A percentile compares a stretch with the other conserved stretches of the same genome.
Evolutionary conservation across 257 asterid species (phyloP).

Genomic region (Salvia hispanica): DNA sequence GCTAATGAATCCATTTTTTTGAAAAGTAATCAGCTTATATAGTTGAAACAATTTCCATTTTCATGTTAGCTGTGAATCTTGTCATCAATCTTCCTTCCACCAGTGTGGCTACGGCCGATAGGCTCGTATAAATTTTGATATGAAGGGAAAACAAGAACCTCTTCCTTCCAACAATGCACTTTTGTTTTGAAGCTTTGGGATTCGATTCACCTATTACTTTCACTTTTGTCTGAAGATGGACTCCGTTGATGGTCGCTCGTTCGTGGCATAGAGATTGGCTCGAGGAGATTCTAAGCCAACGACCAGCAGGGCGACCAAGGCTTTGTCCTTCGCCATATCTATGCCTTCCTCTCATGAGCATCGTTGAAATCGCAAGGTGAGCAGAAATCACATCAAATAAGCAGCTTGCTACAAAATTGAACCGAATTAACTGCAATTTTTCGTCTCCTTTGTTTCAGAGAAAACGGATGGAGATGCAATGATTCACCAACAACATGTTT

Average conservation of each 20-base stretch:
- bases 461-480: constrained; percentile 76
- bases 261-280: constrained; percentile 88
- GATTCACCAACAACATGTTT: constrained; percentile 44
- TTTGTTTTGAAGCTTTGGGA: constrained; percentile 1
- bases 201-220: not conserved
- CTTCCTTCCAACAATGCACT: not conserved
- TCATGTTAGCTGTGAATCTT: not conserved
- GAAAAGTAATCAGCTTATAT: no score
- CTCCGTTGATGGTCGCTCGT: constrained; percentile 83
- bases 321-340: constrained; percentile 61
- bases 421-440: not conserved
- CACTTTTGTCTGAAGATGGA: constrained; percentile 53
- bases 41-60: no score
- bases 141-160: not conserved
- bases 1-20: no score
- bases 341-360: constrained; percentile 85
- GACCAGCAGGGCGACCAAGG: constrained; percentile 48
- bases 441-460: constrained; percentile 44
- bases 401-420: not conserved
- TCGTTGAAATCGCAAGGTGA: constrained; percentile 78
- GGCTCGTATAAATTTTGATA: not conserved
- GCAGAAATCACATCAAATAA: not conserved
- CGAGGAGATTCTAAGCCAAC: constrained; percentile 58
- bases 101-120: not conserved
- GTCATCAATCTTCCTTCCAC: not conserved